phyloP scores from a whole-genome alignment of 2,329 filamentous ascomycete genomes.

The Diplocarpon rosae region DNA sequence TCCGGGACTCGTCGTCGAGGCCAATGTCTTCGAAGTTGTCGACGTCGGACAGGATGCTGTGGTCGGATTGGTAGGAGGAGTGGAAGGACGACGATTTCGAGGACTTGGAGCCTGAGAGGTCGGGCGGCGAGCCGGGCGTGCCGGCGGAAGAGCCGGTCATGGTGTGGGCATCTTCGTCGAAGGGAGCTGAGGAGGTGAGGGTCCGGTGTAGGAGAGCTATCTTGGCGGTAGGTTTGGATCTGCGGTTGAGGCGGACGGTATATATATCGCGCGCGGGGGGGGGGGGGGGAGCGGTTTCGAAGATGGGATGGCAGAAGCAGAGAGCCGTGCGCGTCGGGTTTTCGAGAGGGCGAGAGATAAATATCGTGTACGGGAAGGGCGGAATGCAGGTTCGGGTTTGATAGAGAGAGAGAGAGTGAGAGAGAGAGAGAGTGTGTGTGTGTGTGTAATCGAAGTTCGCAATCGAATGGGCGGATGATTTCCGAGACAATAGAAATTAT shows the following conservation, averaged over 20 bases:
- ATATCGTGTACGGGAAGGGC: neutral
- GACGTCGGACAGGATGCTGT: conserved; percentile 58
- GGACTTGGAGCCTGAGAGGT: conserved; percentile 75
- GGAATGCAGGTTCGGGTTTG: too few relatives aligned
- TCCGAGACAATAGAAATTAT: too few relatives aligned
- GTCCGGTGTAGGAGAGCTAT: conserved; percentile 25
- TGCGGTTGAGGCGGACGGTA: neutral
- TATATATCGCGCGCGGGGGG: too few relatives aligned
- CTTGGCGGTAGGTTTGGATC: conserved; percentile 19
- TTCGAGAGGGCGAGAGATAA: neutral
- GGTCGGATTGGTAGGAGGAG: conserved; percentile 63
- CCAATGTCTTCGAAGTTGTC: conserved; percentile 91
- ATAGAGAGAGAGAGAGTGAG: too few relatives aligned
- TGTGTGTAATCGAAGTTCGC: too few relatives aligned
- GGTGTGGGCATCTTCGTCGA: conserved; percentile 25
- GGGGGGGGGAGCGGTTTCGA: too few relatives aligned
- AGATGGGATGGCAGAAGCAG: too few relatives aligned
- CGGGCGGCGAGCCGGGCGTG: conserved; percentile 58
- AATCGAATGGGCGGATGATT: too few relatives aligned
- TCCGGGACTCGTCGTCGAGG: conserved; percentile 54
- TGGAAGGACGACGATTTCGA: conserved; percentile 85
- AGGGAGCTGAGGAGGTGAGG: conserved; percentile 13
- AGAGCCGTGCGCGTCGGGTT: neutral
- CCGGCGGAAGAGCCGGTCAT: conserved; percentile 18
- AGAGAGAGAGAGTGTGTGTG: too few relatives aligned